Percentiles rank a stretch among this genome's conserved stretches.
phyloP scores from a whole-genome alignment of 306 rosid genomes.

The Fragaria iinumae region DNA sequence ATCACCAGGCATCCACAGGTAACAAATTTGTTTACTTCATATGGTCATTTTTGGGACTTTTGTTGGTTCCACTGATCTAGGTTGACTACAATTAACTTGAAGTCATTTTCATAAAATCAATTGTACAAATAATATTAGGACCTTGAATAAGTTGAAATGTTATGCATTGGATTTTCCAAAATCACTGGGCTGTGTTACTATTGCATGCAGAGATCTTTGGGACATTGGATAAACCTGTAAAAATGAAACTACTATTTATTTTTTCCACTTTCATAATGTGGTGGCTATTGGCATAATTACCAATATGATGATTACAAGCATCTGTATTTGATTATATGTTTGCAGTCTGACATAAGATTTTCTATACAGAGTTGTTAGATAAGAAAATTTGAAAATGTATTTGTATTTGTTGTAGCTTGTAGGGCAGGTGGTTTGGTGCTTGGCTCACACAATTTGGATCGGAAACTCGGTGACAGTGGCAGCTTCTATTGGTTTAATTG shows the following conservation, averaged over 20 bases:
- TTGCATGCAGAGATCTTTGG: background rate
- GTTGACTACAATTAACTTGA: background rate
- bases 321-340: background rate
- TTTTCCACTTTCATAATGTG: background rate
- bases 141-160: background rate
- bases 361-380: background rate
- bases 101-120: background rate
- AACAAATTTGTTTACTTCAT: slow-evolving; percentile 5
- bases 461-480: slow-evolving; percentile 85
- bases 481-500: slow-evolving; percentile 82
- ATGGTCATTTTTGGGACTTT: background rate
- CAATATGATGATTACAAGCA: background rate
- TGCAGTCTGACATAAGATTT: background rate
- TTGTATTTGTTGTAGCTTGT: slow-evolving; percentile 56
- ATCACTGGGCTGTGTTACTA: background rate
- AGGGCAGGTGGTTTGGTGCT: slow-evolving; percentile 95
- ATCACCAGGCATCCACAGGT: slow-evolving; percentile 99
- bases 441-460: slow-evolving; percentile 91
- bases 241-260: background rate
- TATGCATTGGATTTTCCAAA: background rate
- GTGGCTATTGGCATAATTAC: background rate
- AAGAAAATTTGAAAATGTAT: slow-evolving; percentile 4
- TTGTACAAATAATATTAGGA: background rate
- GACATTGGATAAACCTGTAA: background rate
- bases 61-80: background rate